Evolutionary conservation across 176 grass and related monocot genomes (phyloP).

Genomic region (Oryza australiensis): DNA sequence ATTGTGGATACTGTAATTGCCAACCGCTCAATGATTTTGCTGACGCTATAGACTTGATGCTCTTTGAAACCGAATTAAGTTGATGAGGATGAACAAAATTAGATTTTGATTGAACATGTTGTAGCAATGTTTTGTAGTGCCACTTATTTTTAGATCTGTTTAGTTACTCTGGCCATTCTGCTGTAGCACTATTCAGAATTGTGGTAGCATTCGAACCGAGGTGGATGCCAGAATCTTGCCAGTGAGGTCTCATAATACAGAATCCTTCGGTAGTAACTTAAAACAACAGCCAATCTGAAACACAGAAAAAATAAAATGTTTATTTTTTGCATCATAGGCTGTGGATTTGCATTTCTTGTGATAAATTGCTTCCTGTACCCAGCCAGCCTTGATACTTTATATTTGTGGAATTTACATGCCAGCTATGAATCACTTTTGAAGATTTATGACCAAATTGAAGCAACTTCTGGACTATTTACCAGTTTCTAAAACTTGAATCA

Average conservation of each 20-base stretch:
- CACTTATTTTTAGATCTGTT: background rate
- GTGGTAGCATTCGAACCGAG: background rate
- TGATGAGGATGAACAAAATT: slow-evolving; percentile 2
- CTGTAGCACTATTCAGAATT: background rate
- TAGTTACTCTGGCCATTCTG: background rate
- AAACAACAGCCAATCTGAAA: slow-evolving; percentile 13
- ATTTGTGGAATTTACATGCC: background rate
- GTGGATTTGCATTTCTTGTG: background rate
- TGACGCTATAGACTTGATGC: background rate
- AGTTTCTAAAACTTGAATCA: background rate
- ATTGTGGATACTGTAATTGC: background rate
- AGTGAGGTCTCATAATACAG: background rate
- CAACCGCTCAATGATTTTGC: background rate
- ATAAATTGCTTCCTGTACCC: background rate
- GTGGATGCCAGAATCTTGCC: background rate
- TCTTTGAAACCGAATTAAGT: background rate
- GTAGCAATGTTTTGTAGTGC: background rate
- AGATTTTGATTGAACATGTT: background rate
- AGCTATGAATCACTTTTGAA: background rate
- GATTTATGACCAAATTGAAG: background rate
- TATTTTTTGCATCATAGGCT: background rate
- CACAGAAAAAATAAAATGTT: too few species aligned
- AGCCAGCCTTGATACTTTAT: background rate
- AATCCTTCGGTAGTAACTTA: too few species aligned
- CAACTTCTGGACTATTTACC: background rate